Percentiles rank a stretch among this genome's conserved stretches.
Conservation (phyloP, 805 yeast genomes). For the Candida awuae region DNA sequence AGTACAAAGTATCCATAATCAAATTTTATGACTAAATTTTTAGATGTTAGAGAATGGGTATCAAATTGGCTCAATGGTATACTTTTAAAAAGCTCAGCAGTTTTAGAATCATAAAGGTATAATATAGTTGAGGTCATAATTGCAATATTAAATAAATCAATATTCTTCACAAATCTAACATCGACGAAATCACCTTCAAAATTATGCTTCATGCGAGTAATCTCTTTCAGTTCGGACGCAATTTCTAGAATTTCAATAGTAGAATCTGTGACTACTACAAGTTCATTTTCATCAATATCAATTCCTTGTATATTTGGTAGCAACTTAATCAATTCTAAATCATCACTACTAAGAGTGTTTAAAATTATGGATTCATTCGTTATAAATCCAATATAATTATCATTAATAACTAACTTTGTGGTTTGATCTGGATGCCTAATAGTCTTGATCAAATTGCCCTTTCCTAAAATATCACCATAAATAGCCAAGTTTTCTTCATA, state of each 20-base stretch:
- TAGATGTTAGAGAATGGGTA: slow-evolving; percentile 18
- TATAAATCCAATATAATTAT: slow-evolving; percentile 12
- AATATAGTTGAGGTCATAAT: slow-evolving; percentile 20
- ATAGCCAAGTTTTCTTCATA: slow-evolving; percentile 14
- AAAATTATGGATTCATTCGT: slow-evolving; percentile 13
- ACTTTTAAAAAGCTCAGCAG: slow-evolving; percentile 8
- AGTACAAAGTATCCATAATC: slow-evolving; percentile 16
- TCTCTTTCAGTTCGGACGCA: slow-evolving; percentile 9
- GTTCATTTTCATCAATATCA: slow-evolving; percentile 12
- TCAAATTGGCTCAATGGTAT: slow-evolving; percentile 15
- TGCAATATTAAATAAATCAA: slow-evolving; percentile 15
- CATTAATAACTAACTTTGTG: slow-evolving; percentile 15
- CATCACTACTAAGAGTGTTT: slow-evolving; percentile 3
- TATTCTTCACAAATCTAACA: slow-evolving; percentile 16
- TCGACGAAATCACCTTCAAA: slow-evolving; percentile 14
- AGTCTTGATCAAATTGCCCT: background rate
- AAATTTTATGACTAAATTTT: slow-evolving; percentile 15
- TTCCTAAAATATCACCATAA: slow-evolving; percentile 14
- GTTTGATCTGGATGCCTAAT: slow-evolving; percentile 6
- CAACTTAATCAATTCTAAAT: background rate
- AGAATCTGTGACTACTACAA: slow-evolving; percentile 15
- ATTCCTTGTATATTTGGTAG: background rate
- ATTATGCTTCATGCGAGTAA: slow-evolving; percentile 12
- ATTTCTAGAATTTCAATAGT: slow-evolving; percentile 17
- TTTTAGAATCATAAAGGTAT: slow-evolving; percentile 14